A percentile compares a stretch with the other conserved stretches of the same genome.
Conservation (phyloP, 1,284 basidiomycete genomes). For the Chondrostereum purpureum region DNA sequence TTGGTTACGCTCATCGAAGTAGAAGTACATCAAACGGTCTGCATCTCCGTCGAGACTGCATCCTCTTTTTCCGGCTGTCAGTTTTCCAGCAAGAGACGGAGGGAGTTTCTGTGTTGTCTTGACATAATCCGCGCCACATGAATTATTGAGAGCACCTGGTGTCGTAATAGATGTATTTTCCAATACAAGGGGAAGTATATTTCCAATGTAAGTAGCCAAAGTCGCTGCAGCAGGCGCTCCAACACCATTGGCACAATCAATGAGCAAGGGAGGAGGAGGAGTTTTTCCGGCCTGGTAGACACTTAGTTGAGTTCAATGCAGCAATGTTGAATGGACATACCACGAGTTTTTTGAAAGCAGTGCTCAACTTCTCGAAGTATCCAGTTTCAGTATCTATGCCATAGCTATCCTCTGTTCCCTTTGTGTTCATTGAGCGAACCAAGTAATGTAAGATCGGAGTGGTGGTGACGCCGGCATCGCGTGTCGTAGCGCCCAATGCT, state of each 20-base stretch:
- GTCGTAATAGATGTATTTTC: conserved; percentile 66
- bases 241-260: conserved; percentile 98
- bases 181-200: conserved; percentile 48
- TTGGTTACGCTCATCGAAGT: conserved; percentile 66
- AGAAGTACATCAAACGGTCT: conserved; percentile 95
- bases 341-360: conserved; percentile 82
- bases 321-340: conserved; percentile 39
- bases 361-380: conserved; percentile 83
- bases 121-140: conserved; percentile 95
- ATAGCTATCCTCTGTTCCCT: conserved; percentile 68
- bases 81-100: conserved; percentile 54
- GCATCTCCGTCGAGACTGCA: conserved; percentile 98
- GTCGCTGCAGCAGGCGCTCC: conserved; percentile 70
- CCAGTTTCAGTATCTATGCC: conserved; percentile 83
- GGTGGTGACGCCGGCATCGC: conserved; percentile 80
- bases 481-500: conserved; percentile 58
- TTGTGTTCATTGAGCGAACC: conserved; percentile 85
- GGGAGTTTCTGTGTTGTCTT: conserved; percentile 89
- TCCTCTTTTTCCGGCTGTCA: conserved; percentile 70
- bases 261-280: conserved; percentile 55
- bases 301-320: conserved; percentile 12
- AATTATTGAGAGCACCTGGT: conserved; percentile 74
- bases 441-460: conserved; percentile 97
- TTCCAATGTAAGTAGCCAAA: conserved; percentile 51
- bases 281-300: conserved; percentile 51